A percentile compares a stretch with the other conserved stretches of the same genome.
phyloP scores from a whole-genome alignment of 148 eudicot species.

The Beta vulgaris region DNA sequence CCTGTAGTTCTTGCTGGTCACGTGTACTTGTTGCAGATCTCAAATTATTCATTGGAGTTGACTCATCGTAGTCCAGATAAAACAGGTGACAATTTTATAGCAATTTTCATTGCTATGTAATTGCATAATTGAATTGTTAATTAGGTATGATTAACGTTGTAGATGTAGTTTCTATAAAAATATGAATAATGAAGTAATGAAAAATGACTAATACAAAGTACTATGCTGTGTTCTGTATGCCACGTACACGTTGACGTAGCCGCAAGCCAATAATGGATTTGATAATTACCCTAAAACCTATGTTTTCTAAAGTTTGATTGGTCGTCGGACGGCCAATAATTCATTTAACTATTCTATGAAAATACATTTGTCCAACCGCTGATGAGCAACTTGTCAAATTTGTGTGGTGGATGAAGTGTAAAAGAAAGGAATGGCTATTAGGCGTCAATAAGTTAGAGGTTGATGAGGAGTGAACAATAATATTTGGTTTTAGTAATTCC shows the following conservation, averaged over 20 bases:
- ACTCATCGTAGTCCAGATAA: not conserved
- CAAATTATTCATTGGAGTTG: not conserved
- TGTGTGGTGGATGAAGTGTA: not conserved
- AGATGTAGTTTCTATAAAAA: not conserved
- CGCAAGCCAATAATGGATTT: not conserved
- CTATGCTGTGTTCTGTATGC: not conserved
- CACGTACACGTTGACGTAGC: not conserved
- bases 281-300: not conserved
- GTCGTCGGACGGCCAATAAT: conserved; percentile 7
- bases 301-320: not conserved
- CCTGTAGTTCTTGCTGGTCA: not conserved
- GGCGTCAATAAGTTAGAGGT: not conserved
- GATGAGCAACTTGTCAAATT: not conserved
- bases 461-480: not conserved
- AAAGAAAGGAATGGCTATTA: not conserved
- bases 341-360: not conserved
- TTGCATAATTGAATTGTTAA: not conserved
- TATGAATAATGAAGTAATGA: not conserved
- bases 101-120: not conserved
- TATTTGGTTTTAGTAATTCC: too few relatives aligned
- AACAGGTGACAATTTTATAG: not conserved
- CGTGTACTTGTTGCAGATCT: not conserved
- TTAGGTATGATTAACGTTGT: not conserved
- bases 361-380: not conserved
- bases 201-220: not conserved